These are phyloP conservation scores for Dryadomyces quercivorus DNA, from an alignment of 2,329 filamentous ascomycete species.

Conservation along the genomic window DNA sequence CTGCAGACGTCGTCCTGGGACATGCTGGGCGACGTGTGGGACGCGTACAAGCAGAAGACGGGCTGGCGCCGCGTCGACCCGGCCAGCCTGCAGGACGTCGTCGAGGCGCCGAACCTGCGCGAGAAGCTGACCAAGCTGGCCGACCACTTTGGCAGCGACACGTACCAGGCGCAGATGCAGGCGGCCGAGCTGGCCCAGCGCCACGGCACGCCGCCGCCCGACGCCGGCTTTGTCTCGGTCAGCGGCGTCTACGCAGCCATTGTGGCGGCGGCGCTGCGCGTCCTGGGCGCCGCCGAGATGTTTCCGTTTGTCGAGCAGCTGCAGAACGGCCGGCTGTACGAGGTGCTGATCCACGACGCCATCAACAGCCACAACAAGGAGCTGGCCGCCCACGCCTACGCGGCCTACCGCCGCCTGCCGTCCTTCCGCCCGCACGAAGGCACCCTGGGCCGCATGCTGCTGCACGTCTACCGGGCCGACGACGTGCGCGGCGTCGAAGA, in stretches of 20 bases:
- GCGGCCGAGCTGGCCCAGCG: not conserved
- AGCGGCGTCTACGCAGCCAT: conserved; percentile 4
- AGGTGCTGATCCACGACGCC: conserved; percentile 27
- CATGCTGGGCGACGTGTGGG: conserved; percentile 24
- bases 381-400: conserved; percentile 29
- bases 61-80: not conserved
- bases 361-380: conserved; percentile 16
- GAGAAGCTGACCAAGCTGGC: not conserved
- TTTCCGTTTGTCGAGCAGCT: conserved; percentile 27
- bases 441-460: conserved; percentile 32
- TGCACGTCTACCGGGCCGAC: conserved; percentile 24
- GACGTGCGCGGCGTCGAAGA: conserved; percentile 28
- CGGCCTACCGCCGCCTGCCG: conserved; percentile 30
- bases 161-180: not conserved
- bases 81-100: not conserved
- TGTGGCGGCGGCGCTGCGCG: conserved; percentile 5
- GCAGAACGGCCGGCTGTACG: conserved; percentile 27
- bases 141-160: not conserved
- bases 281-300: conserved; percentile 14
- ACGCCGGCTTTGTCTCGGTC: not conserved
- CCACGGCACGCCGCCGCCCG: not conserved
- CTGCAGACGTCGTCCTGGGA: conserved; percentile 26
- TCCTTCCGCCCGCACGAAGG: conserved; percentile 22
- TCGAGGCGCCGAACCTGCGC: not conserved
- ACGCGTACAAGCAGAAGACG: conserved; percentile 15